Evolutionary conservation across 1,284 basidiomycete genomes (phyloP).

Genomic region (Trametes sp.): DNA sequence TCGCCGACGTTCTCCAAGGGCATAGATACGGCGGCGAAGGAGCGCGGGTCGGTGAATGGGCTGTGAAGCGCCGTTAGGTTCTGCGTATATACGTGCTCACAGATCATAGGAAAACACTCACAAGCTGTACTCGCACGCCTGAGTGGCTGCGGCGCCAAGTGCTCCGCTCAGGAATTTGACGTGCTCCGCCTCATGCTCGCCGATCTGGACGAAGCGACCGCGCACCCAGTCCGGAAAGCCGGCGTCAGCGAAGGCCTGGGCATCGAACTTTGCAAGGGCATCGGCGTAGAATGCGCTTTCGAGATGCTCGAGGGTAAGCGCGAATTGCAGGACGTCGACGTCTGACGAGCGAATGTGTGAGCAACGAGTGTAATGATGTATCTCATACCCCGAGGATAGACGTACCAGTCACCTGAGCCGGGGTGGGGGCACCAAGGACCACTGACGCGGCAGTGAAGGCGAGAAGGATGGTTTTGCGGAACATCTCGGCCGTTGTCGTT

Average conservation of each 20-base stretch:
- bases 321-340: conserved; percentile 56
- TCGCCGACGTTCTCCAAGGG: conserved; percentile 62
- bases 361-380: neutral
- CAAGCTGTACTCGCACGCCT: conserved; percentile 69
- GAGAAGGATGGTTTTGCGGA: conserved; percentile 5
- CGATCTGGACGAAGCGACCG: conserved; percentile 60
- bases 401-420: conserved; percentile 5
- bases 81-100: neutral
- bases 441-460: neutral
- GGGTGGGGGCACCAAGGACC: conserved; percentile 6
- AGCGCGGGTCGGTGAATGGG: conserved; percentile 49
- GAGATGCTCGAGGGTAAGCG: conserved; percentile 73
- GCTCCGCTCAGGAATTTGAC: conserved; percentile 46
- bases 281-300: conserved; percentile 69
- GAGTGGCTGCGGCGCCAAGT: conserved; percentile 58
- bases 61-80: conserved; percentile 38
- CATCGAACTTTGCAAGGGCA: conserved; percentile 53
- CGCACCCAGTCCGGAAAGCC: conserved; percentile 61
- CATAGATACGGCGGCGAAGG: conserved; percentile 58
- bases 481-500: neutral
- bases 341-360: conserved; percentile 37
- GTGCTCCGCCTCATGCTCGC: conserved; percentile 60
- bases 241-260: conserved; percentile 57
- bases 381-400: neutral
- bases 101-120: conserved; percentile 36